A percentile compares a stretch with the other conserved stretches of the same genome.
phyloP scores from a whole-genome alignment of 768 basidiomycete species.

The Leccinellum albellum region DNA sequence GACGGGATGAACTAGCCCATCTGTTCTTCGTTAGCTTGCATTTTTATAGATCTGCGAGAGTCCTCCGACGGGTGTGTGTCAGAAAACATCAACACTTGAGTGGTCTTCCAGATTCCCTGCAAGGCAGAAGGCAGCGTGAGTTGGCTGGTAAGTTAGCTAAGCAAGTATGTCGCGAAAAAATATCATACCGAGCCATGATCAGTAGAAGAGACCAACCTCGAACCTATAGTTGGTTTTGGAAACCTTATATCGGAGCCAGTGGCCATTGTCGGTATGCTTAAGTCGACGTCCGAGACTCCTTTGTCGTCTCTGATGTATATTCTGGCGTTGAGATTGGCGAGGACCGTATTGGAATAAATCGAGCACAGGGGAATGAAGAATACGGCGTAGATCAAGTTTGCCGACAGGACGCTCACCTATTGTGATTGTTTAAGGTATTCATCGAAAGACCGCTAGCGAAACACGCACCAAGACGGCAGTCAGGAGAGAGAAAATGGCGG shows the following conservation, averaged over 20 bases:
- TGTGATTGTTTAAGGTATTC: not conserved
- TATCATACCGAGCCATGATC: not conserved
- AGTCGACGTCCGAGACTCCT: not conserved
- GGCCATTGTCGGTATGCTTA: not conserved
- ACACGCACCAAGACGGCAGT: slow-evolving; percentile 1
- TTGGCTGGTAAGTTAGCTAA: not conserved
- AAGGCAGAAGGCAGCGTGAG: not conserved
- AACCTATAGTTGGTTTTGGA: not conserved
- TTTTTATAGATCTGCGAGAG: not conserved
- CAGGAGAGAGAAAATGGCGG: not conserved
- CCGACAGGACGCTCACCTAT: not conserved
- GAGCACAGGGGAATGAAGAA: not conserved
- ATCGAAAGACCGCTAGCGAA: not conserved
- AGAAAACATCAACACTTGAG: not conserved
- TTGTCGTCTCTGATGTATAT: not conserved
- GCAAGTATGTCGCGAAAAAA: not conserved
- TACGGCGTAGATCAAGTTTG: not conserved
- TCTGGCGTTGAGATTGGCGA: not conserved
- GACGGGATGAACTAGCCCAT: not conserved
- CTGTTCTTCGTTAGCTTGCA: not conserved
- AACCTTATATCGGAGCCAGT: not conserved
- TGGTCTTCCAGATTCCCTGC: not conserved
- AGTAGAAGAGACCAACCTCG: not conserved
- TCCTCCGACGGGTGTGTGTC: not conserved
- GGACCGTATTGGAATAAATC: not conserved